Evolutionary conservation across 2,329 filamentous ascomycete species (phyloP).

Genomic region (Lithohypha guttulata): DNA sequence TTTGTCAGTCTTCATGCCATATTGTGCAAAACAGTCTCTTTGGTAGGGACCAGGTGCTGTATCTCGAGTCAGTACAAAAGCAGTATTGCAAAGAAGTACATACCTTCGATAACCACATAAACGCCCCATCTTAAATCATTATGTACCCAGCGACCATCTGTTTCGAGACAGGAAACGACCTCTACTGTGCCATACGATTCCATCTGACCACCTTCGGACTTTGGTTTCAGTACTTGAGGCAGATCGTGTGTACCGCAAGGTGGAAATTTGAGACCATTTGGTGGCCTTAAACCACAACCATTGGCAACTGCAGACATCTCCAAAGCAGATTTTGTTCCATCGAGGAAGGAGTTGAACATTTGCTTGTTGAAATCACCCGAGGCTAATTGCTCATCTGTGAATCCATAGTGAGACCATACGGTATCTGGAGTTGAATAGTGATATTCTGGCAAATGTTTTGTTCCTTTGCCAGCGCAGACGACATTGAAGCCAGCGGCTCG

Average conservation of each 20-base stretch:
- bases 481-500: constrained; percentile 34
- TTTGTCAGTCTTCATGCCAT: constrained; percentile 35
- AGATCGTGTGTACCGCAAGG: constrained; percentile 36
- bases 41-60: constrained; percentile 44
- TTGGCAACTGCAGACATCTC: constrained; percentile 41
- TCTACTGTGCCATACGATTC: constrained; percentile 36
- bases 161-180: constrained; percentile 36
- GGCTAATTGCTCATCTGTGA: constrained; percentile 35
- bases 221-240: constrained; percentile 32
- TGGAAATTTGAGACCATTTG: constrained; percentile 34
- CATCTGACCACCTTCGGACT: constrained; percentile 30
- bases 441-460: constrained; percentile 37
- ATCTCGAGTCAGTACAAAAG: no score
- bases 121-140: constrained; percentile 36
- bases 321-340: constrained; percentile 39
- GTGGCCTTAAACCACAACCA: constrained; percentile 34
- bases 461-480: constrained; percentile 37
- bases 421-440: constrained; percentile 38
- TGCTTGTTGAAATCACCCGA: constrained; percentile 37
- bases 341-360: constrained; percentile 41
- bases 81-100: no score
- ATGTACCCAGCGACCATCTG: constrained; percentile 31
- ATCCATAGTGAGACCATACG: constrained; percentile 38
- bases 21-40: constrained; percentile 43
- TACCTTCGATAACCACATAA: constrained; percentile 37